Evolutionary conservation across 805 yeast species (phyloP).

Genomic region (Wickerhamomyces bovis): DNA sequence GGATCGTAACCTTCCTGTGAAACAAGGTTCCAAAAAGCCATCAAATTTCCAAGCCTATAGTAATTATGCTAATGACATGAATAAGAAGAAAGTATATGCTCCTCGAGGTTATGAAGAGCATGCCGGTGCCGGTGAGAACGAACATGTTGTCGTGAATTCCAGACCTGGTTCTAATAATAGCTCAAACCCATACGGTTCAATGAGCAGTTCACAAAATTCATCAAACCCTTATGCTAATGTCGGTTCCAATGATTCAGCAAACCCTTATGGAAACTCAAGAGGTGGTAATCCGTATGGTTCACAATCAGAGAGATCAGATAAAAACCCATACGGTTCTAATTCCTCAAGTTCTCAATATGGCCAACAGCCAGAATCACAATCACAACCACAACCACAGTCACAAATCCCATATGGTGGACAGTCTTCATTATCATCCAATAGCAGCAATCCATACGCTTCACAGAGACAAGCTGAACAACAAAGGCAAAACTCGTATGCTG

Average conservation of each 20-base stretch:
- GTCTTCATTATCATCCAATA: conserved; percentile 1
- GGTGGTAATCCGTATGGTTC: conserved; percentile 7
- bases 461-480: neutral
- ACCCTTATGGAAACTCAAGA: conserved; percentile 6
- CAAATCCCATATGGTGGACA: conserved; percentile 1
- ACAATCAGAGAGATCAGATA: neutral
- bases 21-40: conserved; percentile 22
- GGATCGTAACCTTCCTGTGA: conserved; percentile 37
- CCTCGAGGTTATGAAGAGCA: conserved; percentile 33
- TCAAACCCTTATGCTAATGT: conserved; percentile 14
- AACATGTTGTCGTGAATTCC: neutral
- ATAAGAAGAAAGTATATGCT: conserved; percentile 30
- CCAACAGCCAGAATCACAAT: neutral
- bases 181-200: conserved; percentile 1
- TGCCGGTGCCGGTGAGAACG: conserved; percentile 16
- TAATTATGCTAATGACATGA: conserved; percentile 37
- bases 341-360: conserved; percentile 1
- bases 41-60: conserved; percentile 44
- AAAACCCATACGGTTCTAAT: neutral
- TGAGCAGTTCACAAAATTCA: neutral
- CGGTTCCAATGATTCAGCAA: conserved; percentile 1
- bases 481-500: neutral
- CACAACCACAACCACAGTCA: conserved; percentile 1
- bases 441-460: conserved; percentile 1
- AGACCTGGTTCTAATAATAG: neutral